Evolutionary conservation across 148 eudicot genomes (phyloP), one percentile per base, ranked within the genome.

Genomic region (Camellia lanceoleosa): DNA sequence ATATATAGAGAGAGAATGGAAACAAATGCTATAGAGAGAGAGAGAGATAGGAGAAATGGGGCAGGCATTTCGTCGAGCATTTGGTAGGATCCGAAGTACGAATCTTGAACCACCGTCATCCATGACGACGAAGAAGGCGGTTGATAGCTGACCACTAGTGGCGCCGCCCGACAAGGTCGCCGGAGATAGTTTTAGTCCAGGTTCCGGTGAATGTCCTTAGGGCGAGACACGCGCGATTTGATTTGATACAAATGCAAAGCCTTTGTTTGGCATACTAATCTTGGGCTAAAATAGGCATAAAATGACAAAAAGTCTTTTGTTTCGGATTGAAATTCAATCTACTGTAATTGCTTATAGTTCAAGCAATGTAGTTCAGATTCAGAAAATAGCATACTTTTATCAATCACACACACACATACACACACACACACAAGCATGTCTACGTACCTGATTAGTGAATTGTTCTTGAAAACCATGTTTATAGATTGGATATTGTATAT

Each of bases 21-120:
- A 42, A 23, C 2, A 5, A 16, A 59, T 15, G 14, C 44, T 13
- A 59, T 49, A 30, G 46, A 9, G 69, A 70, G 61, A 49, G 23
- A 23, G 30, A 23, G 30, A 23, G 71, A 23, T 23, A 23, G 30
- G 30, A 55, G 60, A 79, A 66, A 93, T 94, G 98, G 98, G 98
- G 8, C 98, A 94, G 89, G 94, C 98, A 89, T 90, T 94, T 80
- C 94, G 98, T 87, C 94, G 98, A 88, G 98, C 98, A 83, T 87
- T 91, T 85, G 97, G 98, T 2, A 92, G 87, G 82, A 68, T 85
- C 64, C 91, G 92, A 5, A 84, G 60, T 72, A 65, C 92, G 68
- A 71, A 46, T 55, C 49, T 80, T 38, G 92, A 90, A 6, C 73
- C 90, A 23, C 20, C 92, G 44, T 68, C 90, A 43, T 46, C 90